A percentile compares a stretch with the other conserved stretches of the same genome.
Evolutionary conservation across 352 stramenopile genomes (phyloP).

Genomic region (Globisporangium nagaii): DNA sequence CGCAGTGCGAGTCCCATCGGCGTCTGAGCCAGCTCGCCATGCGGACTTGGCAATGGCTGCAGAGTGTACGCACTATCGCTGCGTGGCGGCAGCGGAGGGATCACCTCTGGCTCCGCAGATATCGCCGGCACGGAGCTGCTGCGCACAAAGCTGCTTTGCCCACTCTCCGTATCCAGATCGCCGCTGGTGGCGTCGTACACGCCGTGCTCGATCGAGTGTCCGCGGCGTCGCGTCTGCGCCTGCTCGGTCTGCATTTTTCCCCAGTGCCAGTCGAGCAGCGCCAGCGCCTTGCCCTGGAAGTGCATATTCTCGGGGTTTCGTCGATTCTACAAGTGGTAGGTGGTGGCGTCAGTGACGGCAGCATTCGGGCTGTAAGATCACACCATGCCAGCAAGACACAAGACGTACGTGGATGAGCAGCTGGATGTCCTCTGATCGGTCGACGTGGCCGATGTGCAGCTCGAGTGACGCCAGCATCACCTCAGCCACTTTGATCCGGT

Average conservation of each 20-base stretch:
- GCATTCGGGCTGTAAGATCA: too few relatives aligned
- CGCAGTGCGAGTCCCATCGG: slow-evolving; percentile 52
- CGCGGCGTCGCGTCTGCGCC: background rate
- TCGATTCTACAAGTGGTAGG: slow-evolving; percentile 58
- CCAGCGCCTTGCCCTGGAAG: slow-evolving; percentile 83
- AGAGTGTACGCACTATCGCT: background rate
- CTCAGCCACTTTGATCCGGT: slow-evolving; percentile 57
- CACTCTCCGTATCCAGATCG: too few relatives aligned
- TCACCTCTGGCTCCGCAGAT: slow-evolving; percentile 15
- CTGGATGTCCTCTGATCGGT: slow-evolving; percentile 77
- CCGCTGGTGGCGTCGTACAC: slow-evolving; percentile 3
- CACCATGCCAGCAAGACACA: too few relatives aligned
- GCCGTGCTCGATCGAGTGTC: slow-evolving; percentile 12
- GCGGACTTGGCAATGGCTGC: slow-evolving; percentile 20
- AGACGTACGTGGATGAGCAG: slow-evolving; percentile 59
- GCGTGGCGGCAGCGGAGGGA: background rate
- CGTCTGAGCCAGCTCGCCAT: slow-evolving; percentile 46
- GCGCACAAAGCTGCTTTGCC: slow-evolving; percentile 6
- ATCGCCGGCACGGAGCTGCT: slow-evolving; percentile 4
- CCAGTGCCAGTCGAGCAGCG: slow-evolving; percentile 84
- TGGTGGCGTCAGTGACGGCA: too few relatives aligned
- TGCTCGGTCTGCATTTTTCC: slow-evolving; percentile 42
- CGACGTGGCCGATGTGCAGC: slow-evolving; percentile 50
- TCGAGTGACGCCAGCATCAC: slow-evolving; percentile 56
- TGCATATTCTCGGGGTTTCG: slow-evolving; percentile 84